phyloP scores from a whole-genome alignment of 2,329 filamentous ascomycete species.

The Aspergillus texensis region DNA sequence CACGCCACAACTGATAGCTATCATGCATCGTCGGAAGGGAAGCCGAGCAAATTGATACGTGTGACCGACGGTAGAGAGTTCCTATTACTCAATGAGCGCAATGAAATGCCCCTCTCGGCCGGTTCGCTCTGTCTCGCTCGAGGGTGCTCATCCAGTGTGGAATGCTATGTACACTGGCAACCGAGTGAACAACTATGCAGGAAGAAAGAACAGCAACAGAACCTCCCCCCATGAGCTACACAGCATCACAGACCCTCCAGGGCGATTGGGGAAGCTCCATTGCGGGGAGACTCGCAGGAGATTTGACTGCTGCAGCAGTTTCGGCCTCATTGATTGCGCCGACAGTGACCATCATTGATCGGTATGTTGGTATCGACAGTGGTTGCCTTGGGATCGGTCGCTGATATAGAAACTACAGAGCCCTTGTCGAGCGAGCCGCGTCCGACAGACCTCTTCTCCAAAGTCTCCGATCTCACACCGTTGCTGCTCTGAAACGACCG shows the following conservation, averaged over 20 bases:
- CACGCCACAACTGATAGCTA: not conserved
- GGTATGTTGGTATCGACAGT: constrained; percentile 15
- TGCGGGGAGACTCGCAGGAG: constrained; percentile 21
- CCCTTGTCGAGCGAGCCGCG: constrained; percentile 29
- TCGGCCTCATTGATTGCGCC: constrained; percentile 31
- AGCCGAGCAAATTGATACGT: not conserved
- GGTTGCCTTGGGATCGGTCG: too few species aligned
- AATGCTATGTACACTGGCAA: not conserved
- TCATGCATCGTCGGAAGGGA: not conserved
- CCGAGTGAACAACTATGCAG: not conserved
- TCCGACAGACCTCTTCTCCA: constrained; percentile 25
- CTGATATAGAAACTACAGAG: constrained; percentile 12
- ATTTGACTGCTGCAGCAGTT: constrained; percentile 27
- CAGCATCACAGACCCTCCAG: not conserved
- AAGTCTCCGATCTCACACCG: constrained; percentile 23
- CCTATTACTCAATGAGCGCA: not conserved
- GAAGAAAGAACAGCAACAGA: not conserved
- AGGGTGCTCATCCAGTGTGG: not conserved
- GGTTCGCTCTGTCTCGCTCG: not conserved
- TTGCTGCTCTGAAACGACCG: constrained; percentile 25
- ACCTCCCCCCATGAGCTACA: not conserved
- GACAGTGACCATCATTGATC: constrained; percentile 31
- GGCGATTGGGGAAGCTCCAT: not conserved
- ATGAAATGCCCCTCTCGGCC: not conserved
- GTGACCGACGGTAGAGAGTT: not conserved